Base-by-base conservation (phyloP, 768 basidiomycete species). In the Pseudohyphozyma bogoriensis region DNA sequence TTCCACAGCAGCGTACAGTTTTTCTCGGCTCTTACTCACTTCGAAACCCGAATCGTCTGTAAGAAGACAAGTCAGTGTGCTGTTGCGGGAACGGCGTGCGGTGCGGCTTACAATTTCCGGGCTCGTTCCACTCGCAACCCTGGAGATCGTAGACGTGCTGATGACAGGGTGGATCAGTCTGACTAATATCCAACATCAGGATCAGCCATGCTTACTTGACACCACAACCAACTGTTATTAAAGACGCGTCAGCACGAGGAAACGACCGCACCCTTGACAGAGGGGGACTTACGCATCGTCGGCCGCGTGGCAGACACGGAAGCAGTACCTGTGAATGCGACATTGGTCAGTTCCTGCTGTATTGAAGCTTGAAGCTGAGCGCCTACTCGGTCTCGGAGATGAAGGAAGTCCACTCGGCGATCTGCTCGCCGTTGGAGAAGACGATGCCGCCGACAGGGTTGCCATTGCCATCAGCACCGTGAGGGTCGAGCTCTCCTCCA, bases 401-500 rank as follows among this genome's bases (percentile, higher is more conserved):
- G 33, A 33, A 45, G 22, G 35, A 58, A 33, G 28, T 45, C 58
- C 58, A 53, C 44, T 59, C 72, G 62, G 73, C 69, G n/a, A 71
- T 70, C 62, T 77, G 74, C 49, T 72, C 69, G 10, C 81, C 62
- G 62, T 72, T 75, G 49, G 74, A 72, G 67, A 75, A 77, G 26
- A 77, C 76, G 28, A 77, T 62, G 45, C 77, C 77, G 58, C 77
- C 77, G 63, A 77, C 70, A n/a, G 68, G 68, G 55, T 65, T 64
- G 39, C 74, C 74, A 55, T 78, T 76, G 49, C 79, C 75, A 36
- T 71, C 69, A 2, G 73, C 71, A 16, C 75, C 76, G 71, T 78
- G 78, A 26, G 77, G 77, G 65, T 78, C 77, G 50, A 77, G 73
- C 66, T 77, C 76, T 62, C 76, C 77, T 63, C 77, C 77, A 40